Evolutionary conservation across 441 rosid species (phyloP).

Genomic region (Jatropha multifida): DNA sequence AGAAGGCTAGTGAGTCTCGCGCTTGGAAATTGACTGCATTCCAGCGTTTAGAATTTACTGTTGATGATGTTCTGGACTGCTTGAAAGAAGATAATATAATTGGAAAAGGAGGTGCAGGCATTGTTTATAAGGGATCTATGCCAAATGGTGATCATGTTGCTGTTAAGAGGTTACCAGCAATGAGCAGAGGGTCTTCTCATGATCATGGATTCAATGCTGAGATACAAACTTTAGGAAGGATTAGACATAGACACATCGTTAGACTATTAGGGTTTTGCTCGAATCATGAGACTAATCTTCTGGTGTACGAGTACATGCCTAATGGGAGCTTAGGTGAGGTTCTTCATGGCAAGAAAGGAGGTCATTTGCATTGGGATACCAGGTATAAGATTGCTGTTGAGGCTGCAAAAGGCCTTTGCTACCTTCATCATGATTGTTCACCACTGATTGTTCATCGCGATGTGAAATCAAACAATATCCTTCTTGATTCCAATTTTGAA

Average conservation of each 20-base stretch:
- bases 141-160: conserved; percentile 84
- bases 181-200: conserved; percentile 88
- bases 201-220: conserved; percentile 99
- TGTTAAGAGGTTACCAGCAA: conserved; percentile 77
- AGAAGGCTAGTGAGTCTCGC: conserved; percentile 79
- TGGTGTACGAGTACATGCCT: conserved; percentile 96
- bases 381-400: conserved; percentile 97
- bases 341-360: conserved; percentile 96
- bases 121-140: conserved; percentile 84
- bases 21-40: conserved; percentile 95
- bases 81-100: conserved; percentile 93
- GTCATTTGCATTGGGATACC: conserved; percentile 91
- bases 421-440: conserved; percentile 97
- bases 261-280: conserved; percentile 87
- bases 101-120: conserved; percentile 98
- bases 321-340: conserved; percentile 98
- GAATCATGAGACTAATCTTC: conserved; percentile 90
- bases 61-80: conserved; percentile 82
- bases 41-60: conserved; percentile 89
- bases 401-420: conserved; percentile 96
- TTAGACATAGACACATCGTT: conserved; percentile 88
- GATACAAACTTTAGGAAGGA: conserved; percentile 93
- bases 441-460: conserved; percentile 93
- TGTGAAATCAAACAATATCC: conserved; percentile 94
- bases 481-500: conserved; percentile 82